phyloP scores from a whole-genome alignment of 139 green algal genomes.

The Ettlia oleoabundans region DNA sequence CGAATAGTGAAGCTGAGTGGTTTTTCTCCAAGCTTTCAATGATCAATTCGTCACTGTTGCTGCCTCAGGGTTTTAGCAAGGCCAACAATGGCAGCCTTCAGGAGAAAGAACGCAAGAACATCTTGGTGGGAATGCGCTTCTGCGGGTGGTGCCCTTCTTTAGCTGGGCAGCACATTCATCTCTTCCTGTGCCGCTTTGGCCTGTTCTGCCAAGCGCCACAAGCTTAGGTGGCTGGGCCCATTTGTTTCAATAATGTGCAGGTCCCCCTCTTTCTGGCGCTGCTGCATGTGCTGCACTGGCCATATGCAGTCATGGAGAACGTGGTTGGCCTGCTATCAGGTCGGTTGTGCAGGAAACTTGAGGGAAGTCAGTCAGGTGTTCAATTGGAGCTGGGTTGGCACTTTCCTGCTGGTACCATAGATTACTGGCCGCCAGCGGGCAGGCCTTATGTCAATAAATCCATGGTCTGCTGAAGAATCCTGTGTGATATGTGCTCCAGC shows the following conservation, averaged over 20 bases:
- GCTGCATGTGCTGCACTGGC: slow-evolving; percentile 5
- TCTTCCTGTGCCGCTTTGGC: no score
- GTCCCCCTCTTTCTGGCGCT: neutral
- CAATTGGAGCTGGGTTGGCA: neutral
- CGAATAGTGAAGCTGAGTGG: no score
- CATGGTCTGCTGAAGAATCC: no score
- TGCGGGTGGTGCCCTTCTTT: neutral
- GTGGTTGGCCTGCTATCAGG: neutral
- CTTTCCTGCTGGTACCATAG: neutral
- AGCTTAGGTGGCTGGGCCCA: neutral
- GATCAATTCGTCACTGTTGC: no score
- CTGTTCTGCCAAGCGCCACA: neutral
- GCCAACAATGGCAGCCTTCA: neutral
- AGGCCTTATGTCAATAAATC: neutral
- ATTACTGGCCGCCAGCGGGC: neutral
- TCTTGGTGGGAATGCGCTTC: neutral
- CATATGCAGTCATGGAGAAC: slow-evolving; percentile 17
- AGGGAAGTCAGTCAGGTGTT: neutral
- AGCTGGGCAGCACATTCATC: neutral
- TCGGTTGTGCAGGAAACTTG: no score
- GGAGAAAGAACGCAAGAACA: slow-evolving; percentile 21
- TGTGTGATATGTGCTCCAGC: no score
- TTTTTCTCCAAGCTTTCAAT: no score
- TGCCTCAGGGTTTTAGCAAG: slow-evolving; percentile 17
- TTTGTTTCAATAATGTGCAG: neutral